These are phyloP conservation scores for Canavalia gladiata DNA, from an alignment of 306 rosid species.

Conservation along the genomic window DNA sequence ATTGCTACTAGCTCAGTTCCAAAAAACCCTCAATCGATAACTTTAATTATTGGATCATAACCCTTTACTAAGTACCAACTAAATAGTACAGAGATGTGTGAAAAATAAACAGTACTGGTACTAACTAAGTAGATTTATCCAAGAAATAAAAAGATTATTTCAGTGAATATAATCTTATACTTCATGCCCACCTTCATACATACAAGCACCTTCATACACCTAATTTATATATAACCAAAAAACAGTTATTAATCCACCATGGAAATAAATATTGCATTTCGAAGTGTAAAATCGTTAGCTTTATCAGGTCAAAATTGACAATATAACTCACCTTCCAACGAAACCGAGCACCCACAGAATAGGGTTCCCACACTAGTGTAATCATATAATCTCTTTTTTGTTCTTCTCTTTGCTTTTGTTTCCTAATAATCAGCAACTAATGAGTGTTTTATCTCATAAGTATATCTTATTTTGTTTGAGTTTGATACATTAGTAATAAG, in stretches of 20 bases:
- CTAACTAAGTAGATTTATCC: neutral
- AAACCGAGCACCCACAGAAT: neutral
- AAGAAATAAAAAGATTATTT: neutral
- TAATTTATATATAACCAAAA: neutral
- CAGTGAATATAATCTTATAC: neutral
- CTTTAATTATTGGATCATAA: neutral
- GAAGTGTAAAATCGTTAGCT: neutral
- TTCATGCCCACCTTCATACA: neutral
- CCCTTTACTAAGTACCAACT: neutral
- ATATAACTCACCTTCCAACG: constrained; percentile 8
- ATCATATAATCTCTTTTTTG: constrained; percentile 30
- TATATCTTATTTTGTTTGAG: neutral
- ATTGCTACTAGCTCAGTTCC: neutral
- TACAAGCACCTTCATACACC: neutral
- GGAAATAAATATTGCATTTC: neutral
- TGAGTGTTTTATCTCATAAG: constrained; percentile 8
- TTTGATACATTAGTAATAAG: constrained; percentile 21
- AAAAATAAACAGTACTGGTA: neutral
- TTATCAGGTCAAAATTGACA: constrained; percentile 12
- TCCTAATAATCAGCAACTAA: constrained; percentile 38
- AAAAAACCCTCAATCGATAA: neutral
- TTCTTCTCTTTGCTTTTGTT: constrained; percentile 26
- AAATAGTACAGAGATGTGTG: neutral
- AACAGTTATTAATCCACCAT: neutral
- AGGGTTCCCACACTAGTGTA: constrained; percentile 1